Conservation (phyloP, 139 green algal species). For the Dunaliella primolecta region DNA sequence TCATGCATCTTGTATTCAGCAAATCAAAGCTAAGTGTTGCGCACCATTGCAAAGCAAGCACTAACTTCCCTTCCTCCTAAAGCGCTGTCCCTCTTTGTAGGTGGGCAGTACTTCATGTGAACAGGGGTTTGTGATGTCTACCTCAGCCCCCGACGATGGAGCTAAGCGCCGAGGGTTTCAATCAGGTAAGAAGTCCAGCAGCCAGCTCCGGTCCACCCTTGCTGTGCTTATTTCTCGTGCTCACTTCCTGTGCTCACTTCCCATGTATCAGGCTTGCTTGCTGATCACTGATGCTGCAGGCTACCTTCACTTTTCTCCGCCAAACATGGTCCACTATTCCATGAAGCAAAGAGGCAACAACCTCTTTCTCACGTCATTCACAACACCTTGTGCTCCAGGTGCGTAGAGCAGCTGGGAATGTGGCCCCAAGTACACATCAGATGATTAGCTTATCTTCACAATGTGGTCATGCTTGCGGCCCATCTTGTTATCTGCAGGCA, state of each 20-base stretch:
- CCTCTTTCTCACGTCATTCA: slow-evolving; percentile 7
- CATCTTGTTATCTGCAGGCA: no score
- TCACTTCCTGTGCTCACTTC: no score
- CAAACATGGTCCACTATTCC: neutral
- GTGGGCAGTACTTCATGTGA: neutral
- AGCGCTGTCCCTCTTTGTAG: neutral
- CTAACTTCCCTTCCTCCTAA: no score
- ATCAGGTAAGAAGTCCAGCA: slow-evolving; percentile 1
- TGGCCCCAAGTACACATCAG: neutral
- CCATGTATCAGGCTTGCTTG: no score
- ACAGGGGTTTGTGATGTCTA: neutral
- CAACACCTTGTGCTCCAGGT: slow-evolving; percentile 6
- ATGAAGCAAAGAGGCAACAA: neutral
- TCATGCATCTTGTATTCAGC: no score
- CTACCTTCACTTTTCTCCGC: slow-evolving; percentile 1
- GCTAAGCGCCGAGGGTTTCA: neutral
- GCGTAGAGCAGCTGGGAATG: neutral
- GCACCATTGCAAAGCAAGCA: no score
- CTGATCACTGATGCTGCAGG: no score
- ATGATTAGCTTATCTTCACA: neutral
- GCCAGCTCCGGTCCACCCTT: no score
- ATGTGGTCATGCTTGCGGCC: neutral
- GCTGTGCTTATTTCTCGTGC: no score
- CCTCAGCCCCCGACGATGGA: neutral
- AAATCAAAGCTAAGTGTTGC: no score